These are phyloP conservation scores for Fomitopsis pinicola DNA, from an alignment of 1,284 basidiomycete genomes.

Conservation along the genomic window DNA sequence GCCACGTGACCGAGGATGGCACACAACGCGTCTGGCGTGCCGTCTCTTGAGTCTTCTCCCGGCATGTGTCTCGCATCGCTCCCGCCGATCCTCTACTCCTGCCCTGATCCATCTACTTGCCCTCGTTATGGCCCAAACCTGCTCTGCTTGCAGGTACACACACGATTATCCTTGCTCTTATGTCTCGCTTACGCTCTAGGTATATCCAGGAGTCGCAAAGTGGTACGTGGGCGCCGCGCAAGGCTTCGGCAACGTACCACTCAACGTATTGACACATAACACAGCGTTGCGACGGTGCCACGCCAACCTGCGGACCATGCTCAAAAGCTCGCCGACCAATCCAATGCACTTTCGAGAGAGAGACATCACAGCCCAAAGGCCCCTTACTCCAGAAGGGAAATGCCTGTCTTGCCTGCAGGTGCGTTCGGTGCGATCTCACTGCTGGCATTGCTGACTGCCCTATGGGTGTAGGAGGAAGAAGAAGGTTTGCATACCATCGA, in stretches of 20 bases:
- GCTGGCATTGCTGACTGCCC: background rate
- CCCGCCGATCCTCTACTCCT: background rate
- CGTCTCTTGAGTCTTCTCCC: background rate
- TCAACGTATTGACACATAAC: background rate
- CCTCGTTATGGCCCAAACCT: constrained; percentile 18
- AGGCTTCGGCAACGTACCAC: background rate
- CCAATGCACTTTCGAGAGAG: constrained; percentile 16
- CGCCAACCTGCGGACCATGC: constrained; percentile 23
- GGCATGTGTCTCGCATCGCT: background rate
- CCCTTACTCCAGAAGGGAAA: constrained; percentile 25
- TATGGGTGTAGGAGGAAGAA: constrained; percentile 21
- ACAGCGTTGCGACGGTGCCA: constrained; percentile 23
- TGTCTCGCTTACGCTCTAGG: background rate
- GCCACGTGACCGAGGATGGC: constrained; percentile 21
- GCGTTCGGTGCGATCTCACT: background rate
- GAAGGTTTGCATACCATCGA: constrained; percentile 15
- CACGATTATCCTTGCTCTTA: background rate
- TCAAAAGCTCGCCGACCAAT: constrained; percentile 21
- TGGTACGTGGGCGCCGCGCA: constrained; percentile 11
- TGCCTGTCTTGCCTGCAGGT: constrained; percentile 25
- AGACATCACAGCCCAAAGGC: constrained; percentile 14
- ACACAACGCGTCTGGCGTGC: background rate
- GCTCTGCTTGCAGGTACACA: constrained; percentile 22
- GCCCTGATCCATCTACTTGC: background rate
- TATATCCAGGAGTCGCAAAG: constrained; percentile 20